Percentiles rank a stretch among this genome's conserved stretches.
Conservation (phyloP, 805 yeast species). For the Alloascoidea hylecoeti region DNA sequence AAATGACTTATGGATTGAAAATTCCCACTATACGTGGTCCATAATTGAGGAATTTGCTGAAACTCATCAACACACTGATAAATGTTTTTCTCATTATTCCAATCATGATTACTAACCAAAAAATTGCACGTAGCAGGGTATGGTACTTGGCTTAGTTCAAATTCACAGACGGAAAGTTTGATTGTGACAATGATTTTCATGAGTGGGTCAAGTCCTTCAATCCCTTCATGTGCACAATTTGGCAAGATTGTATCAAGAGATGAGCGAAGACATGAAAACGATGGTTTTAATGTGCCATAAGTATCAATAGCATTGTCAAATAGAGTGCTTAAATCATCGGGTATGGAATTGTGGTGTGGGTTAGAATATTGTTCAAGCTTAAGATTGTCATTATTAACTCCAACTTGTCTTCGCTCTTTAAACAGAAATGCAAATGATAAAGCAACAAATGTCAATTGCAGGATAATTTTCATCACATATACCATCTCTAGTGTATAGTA, state of each 20-base stretch:
- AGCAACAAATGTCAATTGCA: no score
- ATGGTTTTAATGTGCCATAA: not conserved
- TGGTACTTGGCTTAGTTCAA: not conserved
- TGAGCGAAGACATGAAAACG: not conserved
- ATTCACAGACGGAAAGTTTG: not conserved
- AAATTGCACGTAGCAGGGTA: not conserved
- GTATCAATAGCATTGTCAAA: not conserved
- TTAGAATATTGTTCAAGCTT: no score
- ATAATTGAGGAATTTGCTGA: slow-evolving; percentile 32
- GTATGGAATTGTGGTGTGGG: no score
- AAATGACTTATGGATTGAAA: slow-evolving; percentile 31
- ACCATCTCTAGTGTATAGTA: no score
- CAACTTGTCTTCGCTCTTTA: no score
- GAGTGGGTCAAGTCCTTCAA: not conserved
- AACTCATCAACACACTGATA: not conserved
- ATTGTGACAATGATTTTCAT: not conserved
- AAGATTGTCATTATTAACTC: no score
- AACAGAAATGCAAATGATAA: no score
- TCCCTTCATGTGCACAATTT: not conserved
- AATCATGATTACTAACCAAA: not conserved
- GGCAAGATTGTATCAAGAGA: not conserved
- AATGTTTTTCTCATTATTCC: not conserved
- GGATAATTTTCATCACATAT: no score
- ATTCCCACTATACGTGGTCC: slow-evolving; percentile 51
- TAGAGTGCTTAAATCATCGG: not conserved